phyloP scores from a whole-genome alignment of 768 basidiomycete genomes.

The Termitomyces sp. region DNA sequence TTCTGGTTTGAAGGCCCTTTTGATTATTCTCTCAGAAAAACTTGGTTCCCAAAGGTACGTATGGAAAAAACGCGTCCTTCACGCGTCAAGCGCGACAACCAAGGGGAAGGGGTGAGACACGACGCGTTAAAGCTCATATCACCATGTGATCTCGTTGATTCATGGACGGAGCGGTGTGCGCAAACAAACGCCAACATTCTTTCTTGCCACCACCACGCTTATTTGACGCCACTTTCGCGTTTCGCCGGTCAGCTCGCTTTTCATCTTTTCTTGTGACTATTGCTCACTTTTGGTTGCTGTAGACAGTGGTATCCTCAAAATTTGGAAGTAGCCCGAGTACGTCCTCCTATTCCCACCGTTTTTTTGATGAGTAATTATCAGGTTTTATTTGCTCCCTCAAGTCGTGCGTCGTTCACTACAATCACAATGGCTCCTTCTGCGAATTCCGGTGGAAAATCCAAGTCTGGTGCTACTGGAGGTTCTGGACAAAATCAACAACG shows the following conservation, averaged over 20 bases:
- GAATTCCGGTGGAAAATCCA: constrained; percentile 61
- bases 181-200: constrained; percentile 35
- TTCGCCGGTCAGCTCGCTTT: constrained; percentile 14
- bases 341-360: constrained; percentile 11
- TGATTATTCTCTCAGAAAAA: background rate
- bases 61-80: constrained; percentile 8
- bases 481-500: constrained; percentile 27
- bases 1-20: background rate
- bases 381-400: background rate
- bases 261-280: background rate
- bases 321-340: constrained; percentile 8
- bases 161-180: constrained; percentile 16
- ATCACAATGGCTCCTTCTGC: constrained; percentile 40
- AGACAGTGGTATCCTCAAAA: background rate
- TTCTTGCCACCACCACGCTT: constrained; percentile 38
- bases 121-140: constrained; percentile 7
- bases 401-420: background rate
- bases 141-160: constrained; percentile 24
- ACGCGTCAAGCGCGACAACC: constrained; percentile 9
- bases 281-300: background rate
- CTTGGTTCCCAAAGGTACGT: background rate
- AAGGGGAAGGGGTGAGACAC: constrained; percentile 5
- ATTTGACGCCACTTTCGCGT: constrained; percentile 27
- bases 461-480: constrained; percentile 35
- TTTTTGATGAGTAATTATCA: background rate